Percentiles rank a stretch among this genome's conserved stretches.
Evolutionary conservation across 2,329 filamentous ascomycete genomes (phyloP).

Genomic region (Colletotrichum siamense): DNA sequence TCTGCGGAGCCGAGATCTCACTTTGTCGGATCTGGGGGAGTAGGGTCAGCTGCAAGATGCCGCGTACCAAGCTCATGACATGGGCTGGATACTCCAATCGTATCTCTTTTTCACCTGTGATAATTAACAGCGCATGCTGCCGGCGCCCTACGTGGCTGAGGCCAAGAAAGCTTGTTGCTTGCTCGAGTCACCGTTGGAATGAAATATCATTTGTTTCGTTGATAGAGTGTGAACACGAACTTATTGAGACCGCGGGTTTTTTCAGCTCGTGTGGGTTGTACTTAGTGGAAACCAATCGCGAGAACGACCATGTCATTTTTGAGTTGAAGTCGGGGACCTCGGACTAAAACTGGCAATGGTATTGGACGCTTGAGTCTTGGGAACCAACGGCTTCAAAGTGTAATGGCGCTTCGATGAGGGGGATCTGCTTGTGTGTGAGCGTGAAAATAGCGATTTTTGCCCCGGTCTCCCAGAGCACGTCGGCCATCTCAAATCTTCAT

Average conservation of each 20-base stretch:
- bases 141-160: background rate
- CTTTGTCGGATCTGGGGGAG: background rate
- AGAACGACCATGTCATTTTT: background rate
- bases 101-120: background rate
- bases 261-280: background rate
- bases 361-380: background rate
- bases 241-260: background rate
- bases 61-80: background rate
- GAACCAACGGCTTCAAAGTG: background rate
- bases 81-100: background rate
- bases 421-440: background rate
- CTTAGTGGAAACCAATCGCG: background rate
- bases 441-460: background rate
- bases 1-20: background rate
- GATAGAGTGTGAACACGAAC: background rate
- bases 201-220: background rate
- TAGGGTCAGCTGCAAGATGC: background rate
- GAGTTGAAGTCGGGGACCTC: background rate
- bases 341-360: background rate
- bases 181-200: background rate
- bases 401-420: background rate
- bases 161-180: background rate
- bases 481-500: background rate
- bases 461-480: background rate
- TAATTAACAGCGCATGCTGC: background rate